Conservation (phyloP, 352 stramenopile genomes). For the Phytophthora rubi region DNA sequence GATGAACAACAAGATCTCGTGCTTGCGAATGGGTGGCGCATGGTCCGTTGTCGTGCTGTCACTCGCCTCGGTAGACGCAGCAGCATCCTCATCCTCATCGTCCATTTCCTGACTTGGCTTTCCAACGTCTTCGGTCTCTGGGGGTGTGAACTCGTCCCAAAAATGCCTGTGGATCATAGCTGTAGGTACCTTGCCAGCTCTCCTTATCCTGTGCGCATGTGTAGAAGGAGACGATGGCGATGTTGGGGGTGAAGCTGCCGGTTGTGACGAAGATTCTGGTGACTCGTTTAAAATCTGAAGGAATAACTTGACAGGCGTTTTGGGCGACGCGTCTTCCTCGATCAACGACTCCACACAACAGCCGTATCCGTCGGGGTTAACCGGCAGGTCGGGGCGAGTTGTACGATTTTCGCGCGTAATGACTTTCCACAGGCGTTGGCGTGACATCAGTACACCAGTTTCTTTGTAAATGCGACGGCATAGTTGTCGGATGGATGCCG, state of each 20-base stretch:
- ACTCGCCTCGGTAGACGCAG: constrained; percentile 12
- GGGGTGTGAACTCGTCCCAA: constrained; percentile 62
- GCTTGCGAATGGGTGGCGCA: constrained; percentile 24
- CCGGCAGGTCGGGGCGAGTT: constrained; percentile 66
- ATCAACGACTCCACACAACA: constrained; percentile 66
- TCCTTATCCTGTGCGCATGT: background rate
- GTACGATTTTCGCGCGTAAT: constrained; percentile 88
- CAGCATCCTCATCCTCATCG: constrained; percentile 27
- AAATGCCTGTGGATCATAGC: constrained; percentile 60
- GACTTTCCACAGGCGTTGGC: constrained; percentile 84
- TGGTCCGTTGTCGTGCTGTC: constrained; percentile 20
- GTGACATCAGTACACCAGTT: constrained; percentile 67
- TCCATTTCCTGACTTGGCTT: constrained; percentile 29
- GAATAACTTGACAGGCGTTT: constrained; percentile 73
- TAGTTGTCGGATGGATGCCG: constrained; percentile 65
- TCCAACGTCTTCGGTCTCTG: constrained; percentile 27
- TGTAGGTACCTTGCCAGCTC: constrained; percentile 8
- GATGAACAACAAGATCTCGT: constrained; percentile 84
- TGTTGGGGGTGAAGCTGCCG: constrained; percentile 6
- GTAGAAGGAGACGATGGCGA: constrained; percentile 34
- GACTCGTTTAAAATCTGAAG: constrained; percentile 64
- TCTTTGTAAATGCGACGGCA: constrained; percentile 66
- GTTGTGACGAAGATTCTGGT: constrained; percentile 11
- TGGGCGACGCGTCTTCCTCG: constrained; percentile 74
- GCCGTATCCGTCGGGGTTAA: constrained; percentile 51